phyloP scores from a whole-genome alignment of 2,329 filamentous ascomycete genomes.

The Zymoseptoria crescenta region DNA sequence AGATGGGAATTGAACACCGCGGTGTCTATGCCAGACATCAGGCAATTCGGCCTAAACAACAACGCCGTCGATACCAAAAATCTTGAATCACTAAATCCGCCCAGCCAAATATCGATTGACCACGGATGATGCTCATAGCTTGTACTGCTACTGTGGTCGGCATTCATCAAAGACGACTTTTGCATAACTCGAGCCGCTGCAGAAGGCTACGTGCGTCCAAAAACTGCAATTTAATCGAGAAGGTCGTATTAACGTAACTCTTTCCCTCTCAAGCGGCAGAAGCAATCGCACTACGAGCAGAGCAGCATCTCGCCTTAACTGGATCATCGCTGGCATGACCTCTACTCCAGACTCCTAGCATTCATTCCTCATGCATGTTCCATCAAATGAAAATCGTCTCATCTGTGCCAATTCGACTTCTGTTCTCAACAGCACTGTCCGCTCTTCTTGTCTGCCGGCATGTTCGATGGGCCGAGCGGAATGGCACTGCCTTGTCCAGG shows the following conservation, averaged over 20 bases:
- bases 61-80: no score
- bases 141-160: neutral
- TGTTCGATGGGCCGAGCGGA: constrained; percentile 76
- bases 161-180: neutral
- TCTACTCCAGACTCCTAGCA: neutral
- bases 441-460: constrained; percentile 72
- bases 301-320: neutral
- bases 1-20: no score
- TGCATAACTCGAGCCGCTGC: no score
- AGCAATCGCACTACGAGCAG: neutral
- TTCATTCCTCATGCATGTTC: neutral
- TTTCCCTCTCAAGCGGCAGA: neutral
- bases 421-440: constrained; percentile 66
- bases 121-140: neutral
- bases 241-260: neutral
- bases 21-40: no score
- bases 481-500: constrained; percentile 67
- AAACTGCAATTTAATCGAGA: neutral
- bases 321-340: neutral
- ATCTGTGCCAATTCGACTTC: neutral
- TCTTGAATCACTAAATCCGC: no score
- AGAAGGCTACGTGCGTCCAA: neutral
- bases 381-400: neutral
- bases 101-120: no score
- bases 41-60: no score